Evolutionary conservation across 2,329 filamentous ascomycete genomes (phyloP), one percentile per base, ranked within the genome.

Genomic region (Zopfia rhizophila): DNA sequence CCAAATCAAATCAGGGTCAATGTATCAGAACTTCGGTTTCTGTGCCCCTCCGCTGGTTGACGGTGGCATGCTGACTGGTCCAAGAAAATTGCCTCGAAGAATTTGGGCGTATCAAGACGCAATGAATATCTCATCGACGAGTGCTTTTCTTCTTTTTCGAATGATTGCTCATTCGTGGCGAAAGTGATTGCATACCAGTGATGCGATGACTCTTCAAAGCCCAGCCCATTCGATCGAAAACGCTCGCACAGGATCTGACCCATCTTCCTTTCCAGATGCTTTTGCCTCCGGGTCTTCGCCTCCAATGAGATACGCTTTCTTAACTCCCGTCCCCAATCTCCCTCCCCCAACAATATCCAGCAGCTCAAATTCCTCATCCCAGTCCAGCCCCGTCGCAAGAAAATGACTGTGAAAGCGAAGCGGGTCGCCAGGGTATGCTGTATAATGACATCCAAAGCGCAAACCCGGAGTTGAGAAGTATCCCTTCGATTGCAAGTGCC

Each of bases 391-490:
- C n/a, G 87, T 88, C 6, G 88, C 90, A 60, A 96, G 82, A 69
- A 96, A 97, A 70, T 99, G 94, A 32, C 91, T 94, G 72, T 99
- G 94, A 69, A 95, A 99, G 8, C 94, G 87, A 38, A 99, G 78
- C 1, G 94, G 91, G 68, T 99, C 94, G 32, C 94, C 94, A 0
- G 94, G 94, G 63, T 99, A 99, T 4, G 95, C 90, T 58, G 91
- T 91, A 73, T 96, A 97, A 64, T 94, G 86, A 61, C 92, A 95
- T 18, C 94, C 94, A 64, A 99, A 99, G 18, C 94, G 89, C 39
- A 99, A 80, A 7, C 94, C 94, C 1, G 94, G 94, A 42, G 91
- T 92, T 65, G 94, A 85, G 75, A 88, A 97, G 74, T 93, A 97
- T 37, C 88, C 89, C 13, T 82, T 79, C 6, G 81, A 78, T 65